Evolutionary conservation across 225 moss, liverwort and hornwort species (phyloP).

Genomic region (Lunularia cruciata): DNA sequence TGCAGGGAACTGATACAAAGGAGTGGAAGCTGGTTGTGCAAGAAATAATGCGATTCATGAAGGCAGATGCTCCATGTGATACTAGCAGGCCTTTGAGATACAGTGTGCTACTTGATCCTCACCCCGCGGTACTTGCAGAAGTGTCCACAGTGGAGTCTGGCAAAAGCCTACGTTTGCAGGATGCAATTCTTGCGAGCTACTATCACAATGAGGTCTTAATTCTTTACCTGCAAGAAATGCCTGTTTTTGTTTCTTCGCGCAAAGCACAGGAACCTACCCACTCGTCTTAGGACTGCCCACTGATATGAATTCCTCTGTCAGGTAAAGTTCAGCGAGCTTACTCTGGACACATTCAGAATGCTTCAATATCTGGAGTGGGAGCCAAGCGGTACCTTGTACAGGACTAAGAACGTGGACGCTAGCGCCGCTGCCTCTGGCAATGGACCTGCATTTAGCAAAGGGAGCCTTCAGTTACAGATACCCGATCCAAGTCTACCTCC

Average conservation of each 20-base stretch:
- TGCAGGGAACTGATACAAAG: slow-evolving; percentile 83
- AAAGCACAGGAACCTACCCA: no score
- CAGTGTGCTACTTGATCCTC: slow-evolving; percentile 83
- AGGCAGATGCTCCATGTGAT: slow-evolving; percentile 84
- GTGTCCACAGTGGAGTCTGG: slow-evolving; percentile 50
- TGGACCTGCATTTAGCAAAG: slow-evolving; percentile 35
- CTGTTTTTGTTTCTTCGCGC: background rate
- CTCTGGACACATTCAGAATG: slow-evolving; percentile 97
- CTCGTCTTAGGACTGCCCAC: background rate
- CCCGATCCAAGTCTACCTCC: slow-evolving; percentile 90
- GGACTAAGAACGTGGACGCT: slow-evolving; percentile 55
- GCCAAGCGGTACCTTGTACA: slow-evolving; percentile 82
- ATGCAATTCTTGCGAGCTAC: slow-evolving; percentile 94
- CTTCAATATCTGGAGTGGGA: slow-evolving; percentile 98
- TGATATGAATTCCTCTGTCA: slow-evolving; percentile 29
- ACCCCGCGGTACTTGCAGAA: slow-evolving; percentile 54
- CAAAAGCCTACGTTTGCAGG: slow-evolving; percentile 74
- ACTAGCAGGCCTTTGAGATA: slow-evolving; percentile 85
- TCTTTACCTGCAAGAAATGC: no score
- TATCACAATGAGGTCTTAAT: slow-evolving; percentile 78
- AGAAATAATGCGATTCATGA: slow-evolving; percentile 89
- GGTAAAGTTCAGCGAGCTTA: slow-evolving; percentile 99
- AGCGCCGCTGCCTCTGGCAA: slow-evolving; percentile 50
- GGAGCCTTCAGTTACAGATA: slow-evolving; percentile 53
- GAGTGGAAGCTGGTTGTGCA: slow-evolving; percentile 93